A percentile compares a stretch with the other conserved stretches of the same genome.
These are phyloP conservation scores for Wickerhamiella cacticola DNA, from an alignment of 805 yeast genomes.

Conservation along the genomic window DNA sequence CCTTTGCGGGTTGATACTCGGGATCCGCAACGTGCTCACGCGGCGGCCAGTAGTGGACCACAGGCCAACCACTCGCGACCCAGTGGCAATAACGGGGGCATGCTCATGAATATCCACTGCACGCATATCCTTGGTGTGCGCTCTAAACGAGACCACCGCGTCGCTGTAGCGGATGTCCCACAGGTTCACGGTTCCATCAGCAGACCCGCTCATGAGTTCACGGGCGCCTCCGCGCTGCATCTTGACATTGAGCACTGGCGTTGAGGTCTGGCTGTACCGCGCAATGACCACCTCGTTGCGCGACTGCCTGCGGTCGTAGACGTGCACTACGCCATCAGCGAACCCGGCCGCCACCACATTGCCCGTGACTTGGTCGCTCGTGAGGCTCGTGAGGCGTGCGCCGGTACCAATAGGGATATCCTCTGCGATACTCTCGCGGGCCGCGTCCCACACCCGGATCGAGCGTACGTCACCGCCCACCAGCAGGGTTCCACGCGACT, in stretches of 20 bases:
- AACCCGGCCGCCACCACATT: conserved; percentile 84
- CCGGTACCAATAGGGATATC: conserved; percentile 89
- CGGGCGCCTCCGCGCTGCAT: conserved; percentile 96
- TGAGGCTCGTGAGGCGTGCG: conserved; percentile 73
- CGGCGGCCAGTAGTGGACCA: conserved; percentile 80
- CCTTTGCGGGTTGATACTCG: conserved; percentile 29
- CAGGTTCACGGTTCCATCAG: conserved; percentile 69
- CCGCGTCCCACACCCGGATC: conserved; percentile 93
- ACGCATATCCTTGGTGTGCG: conserved; percentile 44
- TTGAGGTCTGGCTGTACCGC: conserved; percentile 52
- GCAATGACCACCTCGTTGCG: conserved; percentile 76
- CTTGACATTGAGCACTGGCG: conserved; percentile 63
- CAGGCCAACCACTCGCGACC: conserved; percentile 62
- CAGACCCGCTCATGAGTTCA: conserved; percentile 67
- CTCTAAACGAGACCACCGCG: conserved; percentile 57
- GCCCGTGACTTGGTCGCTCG: conserved; percentile 94
- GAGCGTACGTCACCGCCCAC: conserved; percentile 93
- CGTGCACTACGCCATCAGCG: conserved; percentile 77
- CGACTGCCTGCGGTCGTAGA: conserved; percentile 80
- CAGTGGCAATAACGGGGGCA: conserved; percentile 88
- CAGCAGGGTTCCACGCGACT: conserved; percentile 76
- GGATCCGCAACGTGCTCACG: conserved; percentile 41
- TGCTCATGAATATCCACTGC: conserved; percentile 84
- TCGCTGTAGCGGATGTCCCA: conserved; percentile 75
- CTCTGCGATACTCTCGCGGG: conserved; percentile 71